phyloP scores from a whole-genome alignment of 441 rosid genomes.

The Jatropha podagrica region DNA sequence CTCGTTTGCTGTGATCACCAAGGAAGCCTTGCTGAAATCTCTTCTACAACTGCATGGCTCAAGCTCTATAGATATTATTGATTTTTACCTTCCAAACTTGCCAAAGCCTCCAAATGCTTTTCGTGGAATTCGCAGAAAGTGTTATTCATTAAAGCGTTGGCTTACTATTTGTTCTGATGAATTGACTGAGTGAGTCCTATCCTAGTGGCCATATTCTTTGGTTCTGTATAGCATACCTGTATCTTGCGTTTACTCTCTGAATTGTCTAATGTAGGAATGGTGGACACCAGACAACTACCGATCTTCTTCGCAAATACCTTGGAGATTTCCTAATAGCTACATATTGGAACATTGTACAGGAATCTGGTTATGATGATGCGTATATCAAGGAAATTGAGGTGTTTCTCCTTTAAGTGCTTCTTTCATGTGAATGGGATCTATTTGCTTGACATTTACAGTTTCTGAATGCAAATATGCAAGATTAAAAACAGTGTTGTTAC shows the following conservation, averaged over 20 bases:
- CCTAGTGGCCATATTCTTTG: neutral
- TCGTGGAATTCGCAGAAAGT: conserved; percentile 81
- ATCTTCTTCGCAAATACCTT: conserved; percentile 86
- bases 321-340: conserved; percentile 89
- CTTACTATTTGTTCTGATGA: conserved; percentile 88
- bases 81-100: conserved; percentile 67
- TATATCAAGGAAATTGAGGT: conserved; percentile 94
- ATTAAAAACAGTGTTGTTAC: neutral
- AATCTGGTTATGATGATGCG: conserved; percentile 76
- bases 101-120: conserved; percentile 81
- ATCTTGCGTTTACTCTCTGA: conserved; percentile 2
- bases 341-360: conserved; percentile 57
- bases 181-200: conserved; percentile 58
- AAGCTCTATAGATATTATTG: conserved; percentile 52
- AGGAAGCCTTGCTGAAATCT: conserved; percentile 54
- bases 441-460: neutral
- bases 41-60: conserved; percentile 54
- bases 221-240: neutral
- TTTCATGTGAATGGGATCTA: neutral
- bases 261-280: conserved; percentile 57
- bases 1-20: conserved; percentile 53
- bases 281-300: conserved; percentile 43
- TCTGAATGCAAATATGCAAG: neutral
- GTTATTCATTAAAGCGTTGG: conserved; percentile 74
- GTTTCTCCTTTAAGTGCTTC: conserved; percentile 18